phyloP scores from a whole-genome alignment of 495 filamentous ascomycete genomes.

The Penicillium egyptiacum region DNA sequence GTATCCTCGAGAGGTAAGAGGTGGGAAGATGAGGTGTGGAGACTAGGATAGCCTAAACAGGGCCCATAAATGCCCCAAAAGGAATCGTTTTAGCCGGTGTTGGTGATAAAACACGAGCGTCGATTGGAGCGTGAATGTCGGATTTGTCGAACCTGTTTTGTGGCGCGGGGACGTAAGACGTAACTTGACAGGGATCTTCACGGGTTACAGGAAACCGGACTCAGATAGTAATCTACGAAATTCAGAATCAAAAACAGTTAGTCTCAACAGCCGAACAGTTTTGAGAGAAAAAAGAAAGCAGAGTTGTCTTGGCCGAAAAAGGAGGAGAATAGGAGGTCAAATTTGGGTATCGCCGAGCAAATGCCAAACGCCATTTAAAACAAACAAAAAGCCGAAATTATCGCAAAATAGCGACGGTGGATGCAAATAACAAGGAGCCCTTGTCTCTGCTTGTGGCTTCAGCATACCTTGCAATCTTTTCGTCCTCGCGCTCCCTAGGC shows the following conservation, averaged over 20 bases:
- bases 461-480: conserved; percentile 81
- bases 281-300: conserved; percentile 16
- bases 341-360: conserved; percentile 32
- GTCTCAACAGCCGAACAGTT: conserved; percentile 33
- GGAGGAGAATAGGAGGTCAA: conserved; percentile 24
- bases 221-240: conserved; percentile 66
- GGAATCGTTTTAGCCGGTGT: conserved; percentile 6
- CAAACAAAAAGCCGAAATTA: conserved; percentile 28
- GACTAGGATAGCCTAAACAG: conserved; percentile 16
- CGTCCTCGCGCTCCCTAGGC: conserved; percentile 93
- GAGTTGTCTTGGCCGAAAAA: conserved; percentile 15
- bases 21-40: conserved; percentile 9
- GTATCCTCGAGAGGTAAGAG: neutral
- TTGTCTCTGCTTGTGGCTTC: conserved; percentile 38
- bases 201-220: conserved; percentile 68
- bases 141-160: conserved; percentile 20
- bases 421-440: conserved; percentile 39
- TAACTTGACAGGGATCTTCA: conserved; percentile 29
- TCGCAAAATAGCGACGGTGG: conserved; percentile 36
- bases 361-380: conserved; percentile 24
- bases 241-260: conserved; percentile 39
- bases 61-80: conserved; percentile 10
- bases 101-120: conserved; percentile 18
- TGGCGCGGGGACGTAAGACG: conserved; percentile 25
- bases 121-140: conserved; percentile 22